Evolutionary conservation across 352 stramenopile genomes (phyloP), one percentile per base, ranked within the genome.

Genomic region (Phytophthora cryptogea): DNA sequence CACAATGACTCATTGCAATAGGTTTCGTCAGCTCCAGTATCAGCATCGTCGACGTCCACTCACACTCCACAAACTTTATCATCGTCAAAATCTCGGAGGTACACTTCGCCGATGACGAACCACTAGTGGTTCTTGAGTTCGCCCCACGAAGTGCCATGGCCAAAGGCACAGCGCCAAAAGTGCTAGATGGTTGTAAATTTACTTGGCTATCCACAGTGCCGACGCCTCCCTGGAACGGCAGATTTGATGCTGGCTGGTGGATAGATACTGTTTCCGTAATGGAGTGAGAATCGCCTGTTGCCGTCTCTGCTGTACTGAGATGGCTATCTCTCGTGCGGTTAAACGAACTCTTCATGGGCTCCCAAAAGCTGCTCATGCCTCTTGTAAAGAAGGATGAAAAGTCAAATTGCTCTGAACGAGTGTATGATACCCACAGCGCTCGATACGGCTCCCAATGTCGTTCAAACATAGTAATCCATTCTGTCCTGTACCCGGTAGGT

Each of bases 11-110:
- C 43, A 84, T 74, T 13, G 72, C 79, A 63, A 88, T 66, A 8
- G 78, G 81, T 54, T 86, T 87, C 16, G 78, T 90, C 66, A 90
- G 77, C 63, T 90, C 81, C 3, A 90, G 58, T 35, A 90, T 88
- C 47, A 86, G 54, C 68, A 89, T 77, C 68, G 88, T 90, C 7
- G 81, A 74, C 26, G 74, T 78, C 81, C 81, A 90, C 58, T 90
- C 81, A 28, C 82, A 70, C 54, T 89, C 81, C 26, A 88, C 74
- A 36, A 85, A 86, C 44, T 79, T 80, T 54, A 89, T 72, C 74
- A 78, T 83, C 16, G 68, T 81, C 44, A 90, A 58, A 35, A 90
- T 68, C 44, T 89, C 81, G 32, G 74, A 78, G 35, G 80, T 83
- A 53, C 72, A 81, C 54, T 86, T 80, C 3, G 72, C 70, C 54